Evolutionary conservation across 257 asterid genomes (phyloP).

Genomic region (Gardenia jasminoides): DNA sequence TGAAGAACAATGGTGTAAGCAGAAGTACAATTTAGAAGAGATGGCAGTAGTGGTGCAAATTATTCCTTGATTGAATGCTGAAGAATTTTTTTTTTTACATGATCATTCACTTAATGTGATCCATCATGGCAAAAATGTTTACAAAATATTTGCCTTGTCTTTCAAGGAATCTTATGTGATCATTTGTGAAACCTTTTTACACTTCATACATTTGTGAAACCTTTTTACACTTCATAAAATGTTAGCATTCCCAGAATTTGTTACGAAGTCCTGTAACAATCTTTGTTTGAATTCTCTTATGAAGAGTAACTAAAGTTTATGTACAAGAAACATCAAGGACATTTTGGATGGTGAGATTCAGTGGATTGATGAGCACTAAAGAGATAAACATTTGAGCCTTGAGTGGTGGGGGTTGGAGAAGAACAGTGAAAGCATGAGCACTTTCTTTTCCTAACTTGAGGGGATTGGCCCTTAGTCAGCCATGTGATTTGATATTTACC

Average conservation of each 20-base stretch:
- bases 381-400: background rate
- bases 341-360: constrained; percentile 9
- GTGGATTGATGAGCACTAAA: background rate
- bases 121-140: background rate
- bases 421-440: background rate
- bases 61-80: background rate
- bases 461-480: background rate
- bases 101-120: background rate
- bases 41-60: too few species aligned
- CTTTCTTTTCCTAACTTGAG: background rate
- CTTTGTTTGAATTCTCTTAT: background rate
- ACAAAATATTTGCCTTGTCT: background rate
- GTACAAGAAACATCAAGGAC: background rate
- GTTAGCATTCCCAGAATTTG: background rate
- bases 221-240: too few species aligned
- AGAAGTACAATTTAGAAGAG: background rate
- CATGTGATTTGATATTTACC: background rate
- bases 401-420: background rate
- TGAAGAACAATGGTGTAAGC: background rate
- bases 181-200: background rate
- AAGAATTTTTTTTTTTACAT: background rate
- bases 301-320: background rate
- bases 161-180: background rate
- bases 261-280: background rate
- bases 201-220: too few species aligned